Evolutionary conservation across 1,139 yeast species (phyloP), one percentile per base, ranked within the genome.

Genomic region (Citeromyces siamensis): DNA sequence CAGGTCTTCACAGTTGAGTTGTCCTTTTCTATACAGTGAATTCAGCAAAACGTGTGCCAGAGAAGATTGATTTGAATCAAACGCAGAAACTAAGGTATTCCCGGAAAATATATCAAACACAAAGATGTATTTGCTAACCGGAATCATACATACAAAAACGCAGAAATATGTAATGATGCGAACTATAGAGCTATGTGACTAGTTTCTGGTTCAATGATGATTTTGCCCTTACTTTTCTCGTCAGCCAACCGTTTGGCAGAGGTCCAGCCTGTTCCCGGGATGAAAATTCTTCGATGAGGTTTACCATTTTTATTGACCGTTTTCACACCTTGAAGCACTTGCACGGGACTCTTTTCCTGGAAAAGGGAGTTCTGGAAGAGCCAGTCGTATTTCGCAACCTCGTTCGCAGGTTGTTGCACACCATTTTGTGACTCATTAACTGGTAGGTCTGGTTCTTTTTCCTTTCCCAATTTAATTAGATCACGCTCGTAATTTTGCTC

Each of bases 221-320:
- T 17, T 12, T 26, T 26, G 12, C 31, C 31, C 31, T 26, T 7
- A 17, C 9, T 8, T 12, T 26, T 33, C 23, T 31, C 34, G 9
- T 31, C 20, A 6, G 13, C 29, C 17, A 37, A 23, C 23, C 38
- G 40, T 35, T 45, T 52, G 6, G 46, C 41, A 5, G 55, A 41
- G 2, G 67, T 58, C 80, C 80, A 73, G 0, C 79, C 79, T 35
- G 71, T 51, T 3, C 66, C 66, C 1, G 75, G 76, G 18, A 72
- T 53, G 42, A 66, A 68, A 5, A 72, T 48, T 23, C 79, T 51
- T 32, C 70, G 60, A 41, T 62, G 65, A 3, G 49, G 56, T 32
- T 54, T 57, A 0, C 67, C 68, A 18, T 54, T 52, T 21, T 49
- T 48, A 38, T 58, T 63, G 9, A 33, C 32, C 4, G 19, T 32